Percentiles rank a stretch among this genome's conserved stretches.
phyloP scores from a whole-genome alignment of 2,329 filamentous ascomycete genomes.

The Xylaria multiplex region DNA sequence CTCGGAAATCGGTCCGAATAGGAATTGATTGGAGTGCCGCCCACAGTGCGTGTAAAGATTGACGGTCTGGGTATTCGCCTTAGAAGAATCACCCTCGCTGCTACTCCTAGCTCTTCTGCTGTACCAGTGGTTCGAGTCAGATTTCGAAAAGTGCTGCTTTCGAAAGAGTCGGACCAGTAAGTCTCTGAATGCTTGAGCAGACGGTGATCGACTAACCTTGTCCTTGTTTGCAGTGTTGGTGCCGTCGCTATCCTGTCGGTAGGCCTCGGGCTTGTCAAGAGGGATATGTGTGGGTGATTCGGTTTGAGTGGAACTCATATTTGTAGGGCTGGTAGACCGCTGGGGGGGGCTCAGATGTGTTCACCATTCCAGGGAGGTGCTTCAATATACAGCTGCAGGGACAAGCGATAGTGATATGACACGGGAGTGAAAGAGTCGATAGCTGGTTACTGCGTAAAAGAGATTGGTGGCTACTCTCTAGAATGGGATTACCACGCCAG shows the following conservation, averaged over 20 bases:
- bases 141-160: conserved; percentile 17
- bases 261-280: conserved; percentile 35
- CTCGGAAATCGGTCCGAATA: conserved; percentile 57
- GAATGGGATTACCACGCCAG: conserved; percentile 19
- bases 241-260: conserved; percentile 43
- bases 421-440: not conserved
- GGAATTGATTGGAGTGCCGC: conserved; percentile 63
- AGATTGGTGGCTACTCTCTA: not conserved
- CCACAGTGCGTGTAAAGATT: conserved; percentile 67
- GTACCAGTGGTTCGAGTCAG: conserved; percentile 24
- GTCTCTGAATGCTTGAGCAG: not conserved
- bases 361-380: conserved; percentile 2
- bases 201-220: conserved; percentile 39
- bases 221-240: conserved; percentile 41
- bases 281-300: conserved; percentile 37
- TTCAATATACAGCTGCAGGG: not conserved
- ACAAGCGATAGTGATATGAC: not conserved
- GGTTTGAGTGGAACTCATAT: conserved; percentile 42
- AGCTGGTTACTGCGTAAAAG: not conserved
- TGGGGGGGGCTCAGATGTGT: not conserved
- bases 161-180: conserved; percentile 3
- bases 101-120: conserved; percentile 20
- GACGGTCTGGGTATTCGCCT: conserved; percentile 53
- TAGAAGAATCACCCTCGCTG: conserved; percentile 27
- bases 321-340: conserved; percentile 14